Evolutionary conservation across 495 filamentous ascomycete species (phyloP).

Genomic region (Hyaloscypha bicolor): DNA sequence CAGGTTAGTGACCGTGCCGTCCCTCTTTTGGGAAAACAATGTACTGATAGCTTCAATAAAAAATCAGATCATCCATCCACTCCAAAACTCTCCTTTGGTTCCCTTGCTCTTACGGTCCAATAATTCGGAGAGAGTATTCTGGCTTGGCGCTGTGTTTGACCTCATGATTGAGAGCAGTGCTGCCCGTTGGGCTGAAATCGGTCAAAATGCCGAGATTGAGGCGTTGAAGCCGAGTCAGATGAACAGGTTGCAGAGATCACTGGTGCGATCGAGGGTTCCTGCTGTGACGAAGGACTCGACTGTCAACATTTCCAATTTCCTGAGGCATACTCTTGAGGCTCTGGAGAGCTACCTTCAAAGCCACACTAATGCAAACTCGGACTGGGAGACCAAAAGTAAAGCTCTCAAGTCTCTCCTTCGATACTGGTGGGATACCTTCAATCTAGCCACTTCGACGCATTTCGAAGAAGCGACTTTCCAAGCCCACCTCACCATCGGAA

Average conservation of each 20-base stretch:
- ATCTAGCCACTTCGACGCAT: conserved; percentile 38
- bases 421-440: conserved; percentile 62
- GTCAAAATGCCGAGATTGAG: conserved; percentile 38
- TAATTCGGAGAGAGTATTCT: conserved; percentile 40
- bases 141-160: conserved; percentile 53
- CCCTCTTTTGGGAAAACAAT: conserved; percentile 19
- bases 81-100: conserved; percentile 63
- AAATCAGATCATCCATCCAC: conserved; percentile 60
- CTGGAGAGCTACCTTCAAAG: conserved; percentile 38
- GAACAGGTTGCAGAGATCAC: conserved; percentile 70
- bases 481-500: conserved; percentile 46
- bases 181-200: conserved; percentile 34
- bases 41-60: conserved; percentile 42
- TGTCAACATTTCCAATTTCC: conserved; percentile 44
- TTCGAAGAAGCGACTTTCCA: conserved; percentile 60
- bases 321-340: conserved; percentile 36
- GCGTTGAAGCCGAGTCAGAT: conserved; percentile 60
- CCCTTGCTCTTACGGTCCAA: conserved; percentile 39
- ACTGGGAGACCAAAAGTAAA: conserved; percentile 31
- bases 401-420: conserved; percentile 49
- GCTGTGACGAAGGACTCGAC: conserved; percentile 69
- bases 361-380: conserved; percentile 26
- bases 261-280: conserved; percentile 57
- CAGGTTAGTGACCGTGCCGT: conserved; percentile 52
- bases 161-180: conserved; percentile 47